Conservation (phyloP, 75 land plant genomes). For the Azolla pinnata region DNA sequence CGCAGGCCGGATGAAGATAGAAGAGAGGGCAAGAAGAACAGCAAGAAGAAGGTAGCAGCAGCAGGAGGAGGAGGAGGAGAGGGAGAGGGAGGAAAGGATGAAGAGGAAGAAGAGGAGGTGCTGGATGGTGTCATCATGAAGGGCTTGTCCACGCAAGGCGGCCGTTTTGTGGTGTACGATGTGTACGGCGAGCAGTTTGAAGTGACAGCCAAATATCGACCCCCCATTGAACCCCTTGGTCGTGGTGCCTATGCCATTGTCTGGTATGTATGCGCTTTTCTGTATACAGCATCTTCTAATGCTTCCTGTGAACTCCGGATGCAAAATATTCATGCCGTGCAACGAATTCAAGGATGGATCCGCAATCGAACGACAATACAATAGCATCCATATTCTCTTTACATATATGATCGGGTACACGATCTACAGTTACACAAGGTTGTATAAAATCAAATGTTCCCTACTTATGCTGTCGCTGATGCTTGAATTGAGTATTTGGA, state of each 20-base stretch:
- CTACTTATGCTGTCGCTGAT: too few species aligned
- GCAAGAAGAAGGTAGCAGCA: neutral
- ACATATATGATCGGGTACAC: too few species aligned
- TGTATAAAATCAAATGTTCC: too few species aligned
- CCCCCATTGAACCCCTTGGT: slow-evolving; percentile 52
- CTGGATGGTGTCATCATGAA: slow-evolving; percentile 8
- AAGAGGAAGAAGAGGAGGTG: slow-evolving; percentile 11
- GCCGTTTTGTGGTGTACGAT: slow-evolving; percentile 65
- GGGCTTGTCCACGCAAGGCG: slow-evolving; percentile 45
- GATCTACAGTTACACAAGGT: too few species aligned
- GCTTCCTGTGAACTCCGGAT: too few species aligned
- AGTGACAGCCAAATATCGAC: slow-evolving; percentile 66
- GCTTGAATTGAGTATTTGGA: too few species aligned
- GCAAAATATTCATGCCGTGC: too few species aligned
- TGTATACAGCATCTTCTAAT: too few species aligned
- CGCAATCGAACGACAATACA: too few species aligned
- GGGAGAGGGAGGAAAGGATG: slow-evolving; percentile 8
- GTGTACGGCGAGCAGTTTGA: slow-evolving; percentile 77
- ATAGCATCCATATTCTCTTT: too few species aligned
- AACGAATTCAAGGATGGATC: too few species aligned
- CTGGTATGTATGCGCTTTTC: slow-evolving; percentile 21
- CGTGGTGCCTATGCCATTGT: slow-evolving; percentile 65
- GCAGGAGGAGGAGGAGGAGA: neutral
- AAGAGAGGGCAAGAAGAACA: neutral
- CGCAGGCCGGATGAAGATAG: neutral